Conservation (phyloP, 2,329 filamentous ascomycete genomes). For the Cordyceps sp. region DNA sequence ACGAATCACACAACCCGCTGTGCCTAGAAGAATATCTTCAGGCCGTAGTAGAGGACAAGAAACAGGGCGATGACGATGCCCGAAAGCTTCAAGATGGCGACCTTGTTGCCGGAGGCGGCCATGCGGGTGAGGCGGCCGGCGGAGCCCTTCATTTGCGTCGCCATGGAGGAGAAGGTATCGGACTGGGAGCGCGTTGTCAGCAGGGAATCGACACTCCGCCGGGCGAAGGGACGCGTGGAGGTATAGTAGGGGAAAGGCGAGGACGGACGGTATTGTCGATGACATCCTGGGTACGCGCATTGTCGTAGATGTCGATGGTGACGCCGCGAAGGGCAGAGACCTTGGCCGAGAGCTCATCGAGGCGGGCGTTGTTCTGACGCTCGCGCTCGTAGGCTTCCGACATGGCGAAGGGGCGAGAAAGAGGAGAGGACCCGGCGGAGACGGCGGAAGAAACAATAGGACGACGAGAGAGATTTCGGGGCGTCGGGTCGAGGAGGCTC, state of each 20-base stretch:
- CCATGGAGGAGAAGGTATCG: slow-evolving; percentile 84
- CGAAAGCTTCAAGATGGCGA: slow-evolving; percentile 78
- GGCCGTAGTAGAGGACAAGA: slow-evolving; percentile 59
- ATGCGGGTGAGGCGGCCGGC: slow-evolving; percentile 72
- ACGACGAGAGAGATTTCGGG: too few relatives aligned
- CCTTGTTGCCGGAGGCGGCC: slow-evolving; percentile 79
- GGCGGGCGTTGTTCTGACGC: slow-evolving; percentile 85
- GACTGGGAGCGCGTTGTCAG: slow-evolving; percentile 30
- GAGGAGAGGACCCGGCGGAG: too few relatives aligned
- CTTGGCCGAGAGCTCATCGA: slow-evolving; percentile 80
- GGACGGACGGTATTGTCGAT: slow-evolving; percentile 66
- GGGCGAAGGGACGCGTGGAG: not conserved
- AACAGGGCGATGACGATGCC: slow-evolving; percentile 63
- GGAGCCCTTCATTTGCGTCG: slow-evolving; percentile 66
- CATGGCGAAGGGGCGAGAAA: too few relatives aligned
- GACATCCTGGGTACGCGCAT: slow-evolving; percentile 72
- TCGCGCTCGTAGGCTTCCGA: slow-evolving; percentile 66
- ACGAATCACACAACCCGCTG: too few relatives aligned
- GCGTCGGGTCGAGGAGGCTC: too few relatives aligned
- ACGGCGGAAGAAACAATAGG: too few relatives aligned
- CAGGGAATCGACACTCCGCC: too few relatives aligned
- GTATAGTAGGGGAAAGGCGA: not conserved
- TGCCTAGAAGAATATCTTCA: slow-evolving; percentile 42
- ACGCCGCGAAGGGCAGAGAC: slow-evolving; percentile 84
- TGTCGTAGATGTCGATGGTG: slow-evolving; percentile 96